Conservation (phyloP, 2,329 filamentous ascomycete species). For the Aureobasidium sp. region DNA sequence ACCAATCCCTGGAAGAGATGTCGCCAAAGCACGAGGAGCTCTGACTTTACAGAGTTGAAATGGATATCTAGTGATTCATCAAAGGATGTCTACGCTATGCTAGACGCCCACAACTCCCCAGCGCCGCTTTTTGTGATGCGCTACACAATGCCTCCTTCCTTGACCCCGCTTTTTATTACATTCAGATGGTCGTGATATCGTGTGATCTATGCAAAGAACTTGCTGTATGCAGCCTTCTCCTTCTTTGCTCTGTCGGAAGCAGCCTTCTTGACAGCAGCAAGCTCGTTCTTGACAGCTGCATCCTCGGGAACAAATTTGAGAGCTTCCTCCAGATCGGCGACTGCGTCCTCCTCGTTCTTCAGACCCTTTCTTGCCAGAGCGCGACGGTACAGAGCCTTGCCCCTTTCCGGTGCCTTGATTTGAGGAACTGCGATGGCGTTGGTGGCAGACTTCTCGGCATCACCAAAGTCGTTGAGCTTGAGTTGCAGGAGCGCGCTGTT, state of each 20-base stretch:
- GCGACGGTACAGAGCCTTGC: conserved; percentile 81
- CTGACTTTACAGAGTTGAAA: no score
- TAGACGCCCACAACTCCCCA: neutral
- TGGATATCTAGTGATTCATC: no score
- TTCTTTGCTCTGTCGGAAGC: conserved; percentile 68
- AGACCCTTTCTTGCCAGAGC: conserved; percentile 66
- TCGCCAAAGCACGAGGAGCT: no score
- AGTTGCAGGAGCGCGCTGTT: conserved; percentile 81
- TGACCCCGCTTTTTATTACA: neutral
- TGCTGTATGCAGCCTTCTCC: conserved; percentile 88
- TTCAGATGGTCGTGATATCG: conserved; percentile 15
- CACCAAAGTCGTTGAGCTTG: conserved; percentile 67
- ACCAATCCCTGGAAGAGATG: no score
- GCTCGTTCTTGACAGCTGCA: conserved; percentile 65
- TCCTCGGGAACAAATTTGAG: conserved; percentile 56
- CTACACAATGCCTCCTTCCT: neutral
- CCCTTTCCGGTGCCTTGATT: conserved; percentile 68
- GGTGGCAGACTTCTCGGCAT: conserved; percentile 62
- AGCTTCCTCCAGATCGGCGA: conserved; percentile 39
- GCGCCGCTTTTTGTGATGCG: neutral
- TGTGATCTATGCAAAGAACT: conserved; percentile 60
- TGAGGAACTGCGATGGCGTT: conserved; percentile 62
- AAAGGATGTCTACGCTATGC: neutral
- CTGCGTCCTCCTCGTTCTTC: conserved; percentile 77
- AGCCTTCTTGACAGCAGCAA: conserved; percentile 69